Base-by-base conservation (phyloP, 768 basidiomycete genomes). In the Gloeophyllum trabeum region DNA sequence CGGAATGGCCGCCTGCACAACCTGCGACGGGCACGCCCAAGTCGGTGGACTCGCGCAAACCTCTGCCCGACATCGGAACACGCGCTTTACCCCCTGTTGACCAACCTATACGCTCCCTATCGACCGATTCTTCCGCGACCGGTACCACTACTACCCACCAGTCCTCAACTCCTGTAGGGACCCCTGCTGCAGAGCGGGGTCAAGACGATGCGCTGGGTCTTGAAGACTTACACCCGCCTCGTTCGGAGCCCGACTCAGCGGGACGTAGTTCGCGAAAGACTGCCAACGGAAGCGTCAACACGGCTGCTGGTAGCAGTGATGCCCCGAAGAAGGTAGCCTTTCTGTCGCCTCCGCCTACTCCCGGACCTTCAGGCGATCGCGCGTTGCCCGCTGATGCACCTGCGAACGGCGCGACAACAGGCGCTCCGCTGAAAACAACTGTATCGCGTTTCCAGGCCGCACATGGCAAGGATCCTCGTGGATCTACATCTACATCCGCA, bases 271-370 rank as follows among this genome's bases (percentile, higher is more conserved):
- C 63, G 14, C 66, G 67, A 49, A 70, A 62, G 54, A 59, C 58
- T 22, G 56, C 58, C 43, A 67, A 66, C 44, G 56, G 59, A 35
- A 61, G 58, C 45, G 53, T 54, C 46, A 51, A 36, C 40, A 52
- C 55, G 20, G 44, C 51, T 19, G 50, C 51, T 40, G 51, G 53
- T 28, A 46, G 25, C 37, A 58, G 58, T 47, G 81, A 82, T 49
- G 66, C 74, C 24, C 75, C 74, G 54, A 91, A 91, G 69, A 88
- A 88, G 63, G 88, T 91, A 35, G 88, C 86, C 21, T 91, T 91
- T 62, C 71, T 84, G 52, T 86, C 85, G 22, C 85, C 86, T 39
- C 76, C 82, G 12, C 82, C 81, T 22, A 82, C 84, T 0, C 78
- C 81, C 28, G 70, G 63, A 46, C 64, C 71, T 46, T 55, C 56